Base-by-base conservation (phyloP, 495 filamentous ascomycete genomes). In the Aspergillus asperescens region DNA sequence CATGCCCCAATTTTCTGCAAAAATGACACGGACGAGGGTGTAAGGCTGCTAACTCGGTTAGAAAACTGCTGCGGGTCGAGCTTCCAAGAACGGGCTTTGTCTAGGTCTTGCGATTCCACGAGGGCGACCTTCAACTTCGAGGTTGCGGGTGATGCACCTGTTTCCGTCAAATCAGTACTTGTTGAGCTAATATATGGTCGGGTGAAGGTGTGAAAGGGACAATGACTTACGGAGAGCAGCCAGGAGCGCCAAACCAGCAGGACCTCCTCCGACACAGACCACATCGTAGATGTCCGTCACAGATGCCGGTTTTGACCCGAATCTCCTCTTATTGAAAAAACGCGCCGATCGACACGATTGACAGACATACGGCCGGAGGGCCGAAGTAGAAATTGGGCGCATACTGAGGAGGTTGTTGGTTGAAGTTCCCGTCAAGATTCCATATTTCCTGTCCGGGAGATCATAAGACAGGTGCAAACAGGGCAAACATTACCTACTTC, bases 241-340 rank as follows among this genome's bases (percentile, higher is more conserved):
- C 48, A 95, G 71, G 18, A 99, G 79, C 58, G 88, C 91, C 37
- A 99, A 74, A 43, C 94, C 94, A 7, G 91, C 93, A 12, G 93
- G 94, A n/a, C 94, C 94, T 23, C 93, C 94, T 45, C 94, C 94
- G 54, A 99, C 87, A 54, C 90, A 93, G 45, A 96, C 90, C 25
- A 97, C 86, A 80, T 96, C 91, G 73, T 92, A 96, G 62, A 95
- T 81, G 39, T 76, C 71, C 23, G 70, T 66, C 15, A 46, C 46
- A 46, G 65, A 58, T 25, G 54, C 45, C 0, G 56, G 12, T 44
- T 62, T 57, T 25, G 66, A 65, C 5, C 54, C 59, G 22, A 73
- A 69, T 46, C 57, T 60, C 32, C 73, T 60, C 19, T 61, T 63
- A 20, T 56, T 56, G 13, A 60, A 25, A 23, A 58, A 35, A 48